Base-by-base conservation (phyloP, 116 monocot genomes). In the Zostera marina region DNA sequence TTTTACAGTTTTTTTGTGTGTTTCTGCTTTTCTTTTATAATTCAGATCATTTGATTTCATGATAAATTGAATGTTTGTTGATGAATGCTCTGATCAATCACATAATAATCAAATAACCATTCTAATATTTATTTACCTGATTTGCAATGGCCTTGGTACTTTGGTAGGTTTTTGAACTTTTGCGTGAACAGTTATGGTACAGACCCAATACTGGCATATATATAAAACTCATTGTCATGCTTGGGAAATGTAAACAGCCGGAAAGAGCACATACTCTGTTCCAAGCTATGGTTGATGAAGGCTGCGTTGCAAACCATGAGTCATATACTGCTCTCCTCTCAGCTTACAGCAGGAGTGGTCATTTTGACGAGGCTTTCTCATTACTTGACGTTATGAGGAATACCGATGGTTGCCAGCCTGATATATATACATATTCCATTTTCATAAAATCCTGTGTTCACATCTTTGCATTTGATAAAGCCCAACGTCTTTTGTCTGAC, bases 161-260 rank as follows among this genome's bases (percentile, higher is more conserved):
- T 59, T 59, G 11, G 13, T 24, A 91, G 96, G 85, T 96, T 41
- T 96, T 96, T 71, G 96, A 96, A 62, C 76, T 96, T 47, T 73
- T 96, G 24, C 73, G 85, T 9, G 89, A 85, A 65, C 96, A 96
- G 60, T 63, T 88, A 3, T 94, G 96, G 96, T 96, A 96, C 71
- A 71, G 67, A 48, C 89, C 96, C 2, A 80, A 96, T 60, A 4
- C 76, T 13, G 85, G 78, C 48, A 85, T 89, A 49, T 96, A 96
- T 66, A 78, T 96, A 40, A 96, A 96, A 68, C 82, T 96, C 22
- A 96, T 96, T 66, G 89, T 89, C 49, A 96, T 96, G 96, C 85
- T 96, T 48, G 96, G 89, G 8, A 96, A 96, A 75, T 96, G 96
- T 60, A 82, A 80, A 61, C 96, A 96, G 56, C 85, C 96, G 8